phyloP scores from a whole-genome alignment of 148 eudicot genomes.

The Rhododendron kiyosumense region DNA sequence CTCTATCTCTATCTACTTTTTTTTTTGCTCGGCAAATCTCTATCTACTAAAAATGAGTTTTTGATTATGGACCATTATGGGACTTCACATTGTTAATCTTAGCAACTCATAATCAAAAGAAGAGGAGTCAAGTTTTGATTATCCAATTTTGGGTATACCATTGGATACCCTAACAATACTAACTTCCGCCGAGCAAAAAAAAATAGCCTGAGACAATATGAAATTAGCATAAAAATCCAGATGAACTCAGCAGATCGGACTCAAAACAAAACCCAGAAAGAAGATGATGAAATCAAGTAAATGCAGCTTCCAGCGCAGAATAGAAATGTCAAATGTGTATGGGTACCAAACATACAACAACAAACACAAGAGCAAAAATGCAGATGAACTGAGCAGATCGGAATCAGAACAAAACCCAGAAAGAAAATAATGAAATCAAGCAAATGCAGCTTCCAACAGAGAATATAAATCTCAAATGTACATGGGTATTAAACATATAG shows the following conservation, averaged over 20 bases:
- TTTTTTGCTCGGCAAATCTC: no score
- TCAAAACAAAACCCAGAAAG: constrained; percentile 5
- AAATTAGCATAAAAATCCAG: neutral
- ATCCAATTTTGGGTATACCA: no score
- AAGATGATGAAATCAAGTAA: neutral
- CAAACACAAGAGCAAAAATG: neutral
- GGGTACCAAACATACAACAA: neutral
- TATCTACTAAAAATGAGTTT: no score
- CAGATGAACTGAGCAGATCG: neutral
- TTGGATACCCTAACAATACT: no score
- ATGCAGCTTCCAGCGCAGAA: neutral
- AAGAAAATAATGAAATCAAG: neutral
- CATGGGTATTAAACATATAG: neutral
- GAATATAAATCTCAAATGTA: neutral
- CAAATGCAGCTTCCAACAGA: neutral
- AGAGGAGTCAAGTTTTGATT: no score
- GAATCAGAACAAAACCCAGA: constrained; percentile 3
- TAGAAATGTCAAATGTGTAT: neutral
- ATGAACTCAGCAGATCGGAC: neutral
- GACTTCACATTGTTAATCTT: no score
- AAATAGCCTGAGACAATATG: neutral
- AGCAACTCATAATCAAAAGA: no score
- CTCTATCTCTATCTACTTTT: no score
- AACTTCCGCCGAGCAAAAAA: neutral
- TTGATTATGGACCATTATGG: no score